Percentiles rank a stretch among this genome's conserved stretches.
These are phyloP conservation scores for Leishmania tropica DNA, from an alignment of 208 protist genomes.

Conservation along the genomic window DNA sequence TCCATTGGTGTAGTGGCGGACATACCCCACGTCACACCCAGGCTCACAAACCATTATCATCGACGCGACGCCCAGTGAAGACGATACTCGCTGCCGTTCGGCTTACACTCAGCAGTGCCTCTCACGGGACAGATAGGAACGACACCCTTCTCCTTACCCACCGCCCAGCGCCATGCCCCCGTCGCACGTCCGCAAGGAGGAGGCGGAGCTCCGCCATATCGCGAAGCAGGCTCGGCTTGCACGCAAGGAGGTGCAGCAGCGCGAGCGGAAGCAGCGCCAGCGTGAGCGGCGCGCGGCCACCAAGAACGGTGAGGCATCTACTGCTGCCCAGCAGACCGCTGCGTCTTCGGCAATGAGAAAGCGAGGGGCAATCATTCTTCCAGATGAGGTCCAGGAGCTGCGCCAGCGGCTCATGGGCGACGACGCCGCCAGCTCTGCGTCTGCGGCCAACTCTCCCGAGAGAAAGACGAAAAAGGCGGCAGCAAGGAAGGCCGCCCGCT, in stretches of 20 bases:
- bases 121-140: neutral
- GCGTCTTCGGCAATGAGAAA: conserved; percentile 28
- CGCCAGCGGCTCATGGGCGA: conserved; percentile 40
- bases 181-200: conserved; percentile 80
- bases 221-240: conserved; percentile 56
- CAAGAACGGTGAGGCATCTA: conserved; percentile 15
- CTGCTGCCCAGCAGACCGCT: neutral
- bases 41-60: neutral
- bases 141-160: neutral
- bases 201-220: conserved; percentile 84
- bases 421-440: neutral
- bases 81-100: neutral
- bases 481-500: conserved; percentile 15
- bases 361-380: conserved; percentile 73
- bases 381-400: conserved; percentile 70
- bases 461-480: conserved; percentile 13
- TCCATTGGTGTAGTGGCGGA: neutral
- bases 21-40: neutral
- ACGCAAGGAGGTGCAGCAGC: conserved; percentile 56
- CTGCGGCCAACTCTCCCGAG: neutral
- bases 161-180: conserved; percentile 35
- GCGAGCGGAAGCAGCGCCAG: conserved; percentile 48
- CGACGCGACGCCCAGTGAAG: neutral
- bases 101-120: neutral
- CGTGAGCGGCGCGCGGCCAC: conserved; percentile 20